Conservation (phyloP, 192 early-diverging fungal species). For the Funneliformis geosporum region DNA sequence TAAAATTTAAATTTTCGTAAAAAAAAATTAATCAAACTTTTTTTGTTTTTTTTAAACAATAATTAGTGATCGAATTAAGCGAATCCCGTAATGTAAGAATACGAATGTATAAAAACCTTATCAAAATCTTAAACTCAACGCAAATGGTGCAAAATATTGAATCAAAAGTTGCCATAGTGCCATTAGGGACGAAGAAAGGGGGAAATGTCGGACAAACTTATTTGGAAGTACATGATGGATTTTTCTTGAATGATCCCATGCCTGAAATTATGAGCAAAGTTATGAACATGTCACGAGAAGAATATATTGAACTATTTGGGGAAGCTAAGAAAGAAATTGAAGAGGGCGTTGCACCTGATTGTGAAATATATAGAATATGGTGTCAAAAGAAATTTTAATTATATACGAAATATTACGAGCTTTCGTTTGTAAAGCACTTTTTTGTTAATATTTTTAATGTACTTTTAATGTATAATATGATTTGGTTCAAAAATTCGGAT, state of each 20-base stretch:
- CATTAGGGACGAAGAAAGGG: neutral
- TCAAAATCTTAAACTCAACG: neutral
- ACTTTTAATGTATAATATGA: no score
- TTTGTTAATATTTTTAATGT: no score
- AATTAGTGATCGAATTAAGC: neutral
- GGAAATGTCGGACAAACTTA: neutral
- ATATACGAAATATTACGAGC: no score
- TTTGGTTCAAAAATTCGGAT: no score
- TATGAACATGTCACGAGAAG: neutral
- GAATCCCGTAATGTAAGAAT: neutral
- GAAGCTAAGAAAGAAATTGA: neutral
- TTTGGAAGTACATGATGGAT: neutral
- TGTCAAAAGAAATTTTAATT: neutral
- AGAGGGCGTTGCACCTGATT: neutral
- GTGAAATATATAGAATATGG: neutral
- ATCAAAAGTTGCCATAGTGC: neutral
- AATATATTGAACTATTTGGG: neutral
- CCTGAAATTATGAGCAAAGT: neutral
- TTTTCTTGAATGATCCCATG: neutral
- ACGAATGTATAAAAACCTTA: neutral
- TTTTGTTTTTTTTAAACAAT: neutral
- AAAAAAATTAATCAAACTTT: no score
- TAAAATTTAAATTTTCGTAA: no score
- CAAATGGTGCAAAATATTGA: neutral
- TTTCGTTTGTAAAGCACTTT: no score